Evolutionary conservation across 1,139 yeast species (phyloP), one percentile per base, ranked within the genome.

Genomic region (Lodderomyces metapsilosis): DNA sequence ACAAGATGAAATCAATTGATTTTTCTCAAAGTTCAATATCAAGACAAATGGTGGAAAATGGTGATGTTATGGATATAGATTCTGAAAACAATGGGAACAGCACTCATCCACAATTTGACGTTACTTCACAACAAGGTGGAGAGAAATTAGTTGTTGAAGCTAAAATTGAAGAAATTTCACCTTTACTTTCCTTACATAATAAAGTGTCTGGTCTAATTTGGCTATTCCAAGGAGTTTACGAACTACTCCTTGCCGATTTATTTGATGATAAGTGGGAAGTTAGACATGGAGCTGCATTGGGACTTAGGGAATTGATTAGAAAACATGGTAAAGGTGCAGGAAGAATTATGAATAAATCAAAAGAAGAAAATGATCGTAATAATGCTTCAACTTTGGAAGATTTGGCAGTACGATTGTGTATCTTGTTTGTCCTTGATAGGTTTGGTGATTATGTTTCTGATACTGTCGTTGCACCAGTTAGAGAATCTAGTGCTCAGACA

Each of bases 171-270:
- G 82, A 82, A 46, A 69, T 84, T 4, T 77, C 88, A 1, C 88
- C 91, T 8, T 68, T 88, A 3, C 65, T 88, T 9, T 82, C 88
- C 7, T 85, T 84, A 53, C 91, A 88, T 50, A 80, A 86, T 30
- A 80, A 82, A 41, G 86, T 83, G 7, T 82, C 87, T 0, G 92
- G 89, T 4, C 70, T 84, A 38, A 85, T 88, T 1, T 94, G 98
- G 98, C 95, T 89, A 44, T 88, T 91, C 53, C 97, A 91, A 69
- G 96, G 97, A n/a, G 84, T 92, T n/a, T 89, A 85, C 57, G 97
- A 89, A 56, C 66, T 91, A 24, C 64, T 94, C 34, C 68, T 88
- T 48, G 81, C 81, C 35, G 96, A 91, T 54, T 66, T 94, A 45
- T 88, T 88, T 58, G 84, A 85, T 51, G 94, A 88, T 36, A 74